phyloP scores from a whole-genome alignment of 2,329 filamentous ascomycete genomes.

The Westerdykella aurantiaca region DNA sequence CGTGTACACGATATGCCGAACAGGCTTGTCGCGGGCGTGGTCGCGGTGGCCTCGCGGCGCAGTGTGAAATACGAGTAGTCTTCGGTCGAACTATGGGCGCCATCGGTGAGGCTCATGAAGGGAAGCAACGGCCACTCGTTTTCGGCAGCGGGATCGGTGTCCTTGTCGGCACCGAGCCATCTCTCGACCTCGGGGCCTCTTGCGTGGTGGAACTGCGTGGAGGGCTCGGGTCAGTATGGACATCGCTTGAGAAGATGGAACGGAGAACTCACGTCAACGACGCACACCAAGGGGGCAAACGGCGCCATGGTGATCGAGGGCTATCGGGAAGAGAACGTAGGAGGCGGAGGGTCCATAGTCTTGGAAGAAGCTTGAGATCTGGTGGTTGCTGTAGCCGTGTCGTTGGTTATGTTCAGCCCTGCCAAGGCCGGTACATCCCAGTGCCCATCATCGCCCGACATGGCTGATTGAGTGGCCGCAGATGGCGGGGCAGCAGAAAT shows the following conservation, averaged over 20 bases:
- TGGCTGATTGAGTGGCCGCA: background rate
- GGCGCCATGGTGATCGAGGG: conserved; percentile 12
- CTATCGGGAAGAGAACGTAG: background rate
- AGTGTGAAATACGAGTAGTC: conserved; percentile 99
- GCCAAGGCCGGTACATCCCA: background rate
- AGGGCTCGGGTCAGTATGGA: background rate
- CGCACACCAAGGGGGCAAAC: conserved; percentile 46
- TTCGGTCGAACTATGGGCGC: conserved; percentile 75
- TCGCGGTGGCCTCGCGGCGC: conserved; percentile 48
- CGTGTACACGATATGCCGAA: conserved; percentile 95
- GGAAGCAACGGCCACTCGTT: conserved; percentile 89
- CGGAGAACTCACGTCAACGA: conserved; percentile 38
- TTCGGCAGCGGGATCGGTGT: conserved; percentile 68
- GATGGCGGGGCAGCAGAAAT: too few relatives aligned
- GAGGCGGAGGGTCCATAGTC: too few relatives aligned
- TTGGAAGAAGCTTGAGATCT: background rate
- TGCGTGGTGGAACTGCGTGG: conserved; percentile 44
- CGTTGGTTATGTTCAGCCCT: background rate
- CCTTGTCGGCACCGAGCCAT: conserved; percentile 76
- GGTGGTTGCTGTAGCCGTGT: background rate
- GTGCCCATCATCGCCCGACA: background rate
- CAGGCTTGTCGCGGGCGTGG: conserved; percentile 65
- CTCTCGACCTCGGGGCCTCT: conserved; percentile 85
- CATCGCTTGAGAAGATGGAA: background rate
- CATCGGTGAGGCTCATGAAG: conserved; percentile 95